Evolutionary conservation across 345 rosid genomes (phyloP).

Genomic region (Turritis glabra): DNA sequence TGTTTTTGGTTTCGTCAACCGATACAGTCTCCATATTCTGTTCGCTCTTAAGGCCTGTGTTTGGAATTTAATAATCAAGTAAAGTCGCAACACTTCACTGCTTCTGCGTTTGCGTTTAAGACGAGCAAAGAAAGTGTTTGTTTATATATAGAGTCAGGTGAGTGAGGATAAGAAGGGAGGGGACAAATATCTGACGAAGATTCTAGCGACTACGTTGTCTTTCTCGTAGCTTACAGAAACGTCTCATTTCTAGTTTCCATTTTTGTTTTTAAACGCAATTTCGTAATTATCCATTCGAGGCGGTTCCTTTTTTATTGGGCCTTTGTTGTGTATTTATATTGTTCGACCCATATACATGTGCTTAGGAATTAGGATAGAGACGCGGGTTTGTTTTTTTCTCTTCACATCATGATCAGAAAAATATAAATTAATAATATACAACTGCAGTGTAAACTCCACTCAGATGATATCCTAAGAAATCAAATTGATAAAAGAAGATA

Average conservation of each 20-base stretch:
- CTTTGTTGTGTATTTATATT: not conserved
- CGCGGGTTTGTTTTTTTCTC: not conserved
- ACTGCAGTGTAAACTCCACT: not conserved
- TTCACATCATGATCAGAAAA: not conserved
- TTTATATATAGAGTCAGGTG: slow-evolving; percentile 12
- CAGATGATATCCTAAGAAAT: not conserved
- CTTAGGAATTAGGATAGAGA: no score
- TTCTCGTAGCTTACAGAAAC: slow-evolving; percentile 25
- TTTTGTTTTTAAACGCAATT: not conserved
- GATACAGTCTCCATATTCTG: slow-evolving; percentile 34
- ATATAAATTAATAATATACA: slow-evolving; percentile 19
- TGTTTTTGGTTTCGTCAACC: slow-evolving; percentile 44
- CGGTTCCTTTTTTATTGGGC: not conserved
- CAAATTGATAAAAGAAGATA: not conserved
- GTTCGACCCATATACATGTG: not conserved
- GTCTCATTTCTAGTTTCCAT: not conserved
- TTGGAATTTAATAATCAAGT: not conserved
- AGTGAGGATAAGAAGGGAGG: slow-evolving; percentile 26
- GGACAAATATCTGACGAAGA: slow-evolving; percentile 24
- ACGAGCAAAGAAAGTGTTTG: not conserved
- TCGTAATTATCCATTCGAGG: slow-evolving; percentile 22
- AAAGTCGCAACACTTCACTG: not conserved
- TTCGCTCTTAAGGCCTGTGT: not conserved
- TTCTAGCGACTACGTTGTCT: slow-evolving; percentile 16
- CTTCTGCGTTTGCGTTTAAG: not conserved